Percentiles rank a stretch among this genome's conserved stretches.
Evolutionary conservation across 208 protist genomes (phyloP).

Genomic region (Phytomonas francai): DNA sequence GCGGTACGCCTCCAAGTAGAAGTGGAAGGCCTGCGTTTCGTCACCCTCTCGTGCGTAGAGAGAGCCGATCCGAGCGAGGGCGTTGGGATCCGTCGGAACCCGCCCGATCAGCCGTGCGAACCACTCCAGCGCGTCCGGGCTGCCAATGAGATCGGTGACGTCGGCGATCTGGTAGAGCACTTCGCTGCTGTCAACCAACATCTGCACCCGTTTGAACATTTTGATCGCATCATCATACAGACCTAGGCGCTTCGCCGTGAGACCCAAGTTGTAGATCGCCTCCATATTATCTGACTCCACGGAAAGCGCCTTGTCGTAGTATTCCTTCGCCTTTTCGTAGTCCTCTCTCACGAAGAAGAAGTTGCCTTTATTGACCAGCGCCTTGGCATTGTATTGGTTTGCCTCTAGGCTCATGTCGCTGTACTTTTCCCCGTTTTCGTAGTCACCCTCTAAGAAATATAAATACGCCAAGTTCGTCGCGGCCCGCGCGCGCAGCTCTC

Average conservation of each 20-base stretch:
- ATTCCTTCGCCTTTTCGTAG: slow-evolving; percentile 87
- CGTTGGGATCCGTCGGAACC: slow-evolving; percentile 92
- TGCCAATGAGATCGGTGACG: slow-evolving; percentile 83
- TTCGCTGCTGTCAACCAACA: slow-evolving; percentile 90
- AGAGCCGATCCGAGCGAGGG: slow-evolving; percentile 88
- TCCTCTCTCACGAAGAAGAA: slow-evolving; percentile 86
- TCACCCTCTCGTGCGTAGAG: slow-evolving; percentile 90
- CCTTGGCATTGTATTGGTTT: slow-evolving; percentile 96
- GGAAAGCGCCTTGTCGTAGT: slow-evolving; percentile 92
- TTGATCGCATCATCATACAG: slow-evolving; percentile 90
- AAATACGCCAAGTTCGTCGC: slow-evolving; percentile 97
- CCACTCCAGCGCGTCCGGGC: slow-evolving; percentile 65
- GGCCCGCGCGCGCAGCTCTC: slow-evolving; percentile 78
- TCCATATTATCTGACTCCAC: slow-evolving; percentile 96
- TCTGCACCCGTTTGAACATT: slow-evolving; percentile 93
- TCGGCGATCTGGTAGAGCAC: slow-evolving; percentile 94
- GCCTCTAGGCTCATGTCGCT: slow-evolving; percentile 91
- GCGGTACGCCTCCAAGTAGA: slow-evolving; percentile 94
- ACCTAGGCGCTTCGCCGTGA: slow-evolving; percentile 87
- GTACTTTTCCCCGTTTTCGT: slow-evolving; percentile 94
- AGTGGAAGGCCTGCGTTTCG: slow-evolving; percentile 91
- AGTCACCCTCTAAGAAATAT: slow-evolving; percentile 97
- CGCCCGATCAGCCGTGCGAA: slow-evolving; percentile 81
- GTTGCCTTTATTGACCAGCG: slow-evolving; percentile 97
- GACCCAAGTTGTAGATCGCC: slow-evolving; percentile 95